Evolutionary conservation across 352 stramenopile genomes (phyloP), one percentile per base, ranked within the genome.

Genomic region (Globisporangium nodosum): DNA sequence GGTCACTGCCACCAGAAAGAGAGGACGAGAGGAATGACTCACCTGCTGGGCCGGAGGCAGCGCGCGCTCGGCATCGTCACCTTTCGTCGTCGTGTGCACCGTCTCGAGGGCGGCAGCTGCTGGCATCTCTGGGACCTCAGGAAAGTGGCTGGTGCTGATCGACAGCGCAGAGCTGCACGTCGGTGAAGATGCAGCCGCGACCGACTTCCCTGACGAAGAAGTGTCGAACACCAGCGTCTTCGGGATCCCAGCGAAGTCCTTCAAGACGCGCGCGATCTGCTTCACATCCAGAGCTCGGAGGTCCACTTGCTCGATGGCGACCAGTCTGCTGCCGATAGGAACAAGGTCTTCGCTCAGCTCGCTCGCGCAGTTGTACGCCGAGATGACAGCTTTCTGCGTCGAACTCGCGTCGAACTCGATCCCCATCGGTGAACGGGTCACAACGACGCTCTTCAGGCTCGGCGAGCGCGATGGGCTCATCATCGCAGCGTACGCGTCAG

Each of bases 291-390:
- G 50, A 2, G 65, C 63, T 39, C 68, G 74, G 12, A 87, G 52
- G 45, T 88, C 67, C 9, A 82, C 54, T 16, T 61, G 46, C 21
- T 88, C 72, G 39, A 88, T 69, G 0, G 68, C 76, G 30, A 85
- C 59, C 9, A 88, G 60, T n/a, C 66, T 60, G 49, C 74, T 88
- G 2, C 76, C 73, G 7, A 64, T 9, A 7, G 72, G 64, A 33
- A 86, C 66, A 4, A 68, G 47, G 13, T 68, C 59, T 20, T 61
- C 37, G 3, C 35, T 45, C 20, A 77, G 60, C 9, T 71, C 47
- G 8, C 55, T 63, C n/a, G 58, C n/a, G 15, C 55, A 33, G 20
- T 33, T 35, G 58, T 67, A 71, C 13, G 56, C 68, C 24, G 56
- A 63, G 5, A 78, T 51, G 27, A 72, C 21, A 3, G 69, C 69